These are phyloP conservation scores for Penicillium nordicum DNA, from an alignment of 2,329 filamentous ascomycete species.

Conservation along the genomic window DNA sequence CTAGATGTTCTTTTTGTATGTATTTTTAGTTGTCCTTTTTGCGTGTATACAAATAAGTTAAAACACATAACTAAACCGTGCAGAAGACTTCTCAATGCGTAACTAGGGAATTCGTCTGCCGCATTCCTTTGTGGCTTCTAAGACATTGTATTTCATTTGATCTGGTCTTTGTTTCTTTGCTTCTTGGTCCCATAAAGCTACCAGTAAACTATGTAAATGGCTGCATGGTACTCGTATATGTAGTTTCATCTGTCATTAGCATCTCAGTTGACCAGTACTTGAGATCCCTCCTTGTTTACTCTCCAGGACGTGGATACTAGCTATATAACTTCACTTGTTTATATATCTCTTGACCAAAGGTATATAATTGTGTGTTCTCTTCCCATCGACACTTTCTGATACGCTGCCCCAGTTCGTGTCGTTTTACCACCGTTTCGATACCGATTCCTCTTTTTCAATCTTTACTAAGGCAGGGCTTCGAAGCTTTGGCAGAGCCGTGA, in stretches of 20 bases:
- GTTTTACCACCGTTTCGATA: background rate
- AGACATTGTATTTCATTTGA: too few relatives aligned
- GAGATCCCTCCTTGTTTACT: background rate
- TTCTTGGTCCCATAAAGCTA: background rate
- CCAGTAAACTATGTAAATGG: background rate
- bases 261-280: background rate
- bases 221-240: background rate
- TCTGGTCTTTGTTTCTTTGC: too few relatives aligned
- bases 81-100: too few relatives aligned
- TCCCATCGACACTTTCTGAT: background rate
- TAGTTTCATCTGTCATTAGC: background rate
- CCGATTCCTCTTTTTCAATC: background rate
- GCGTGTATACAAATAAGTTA: too few relatives aligned
- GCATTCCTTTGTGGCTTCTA: too few relatives aligned
- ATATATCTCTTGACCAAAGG: too few relatives aligned
- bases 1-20: too few relatives aligned
- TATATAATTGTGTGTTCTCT: too few relatives aligned
- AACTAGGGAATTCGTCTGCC: too few relatives aligned
- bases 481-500: background rate
- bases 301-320: background rate
- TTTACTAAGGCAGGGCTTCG: background rate
- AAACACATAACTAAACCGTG: too few relatives aligned
- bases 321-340: background rate
- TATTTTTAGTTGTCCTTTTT: too few relatives aligned
- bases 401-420: background rate